Base-by-base conservation (phyloP, 2,329 filamentous ascomycete genomes). In the Aspergillus calidoustus region DNA sequence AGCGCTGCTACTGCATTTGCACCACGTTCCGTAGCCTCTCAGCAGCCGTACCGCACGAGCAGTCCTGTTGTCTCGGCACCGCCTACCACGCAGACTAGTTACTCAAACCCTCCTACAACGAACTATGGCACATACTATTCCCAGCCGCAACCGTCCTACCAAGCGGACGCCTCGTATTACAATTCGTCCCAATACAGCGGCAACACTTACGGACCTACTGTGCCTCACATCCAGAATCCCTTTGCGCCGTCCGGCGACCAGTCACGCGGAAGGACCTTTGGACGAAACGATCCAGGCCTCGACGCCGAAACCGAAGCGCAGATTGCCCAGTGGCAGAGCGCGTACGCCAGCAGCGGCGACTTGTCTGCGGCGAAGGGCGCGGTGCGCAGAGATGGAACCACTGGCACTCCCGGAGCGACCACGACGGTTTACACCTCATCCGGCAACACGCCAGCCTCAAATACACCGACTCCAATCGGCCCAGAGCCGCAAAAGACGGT, bases 301-400 rank as follows among this genome's bases (percentile, higher is more conserved):
- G 87, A 97, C 71, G 87, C 92, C 3, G 92, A 97, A 68, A 90
- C 92, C 81, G 92, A 95, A 61, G 92, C 92, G 31, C 92, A 96
- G 76, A 93, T 97, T 64, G 93, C 93, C 53, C 91, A 96, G 77
- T 97, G 94, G 92, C 93, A 96, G 78, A 94, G 90, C 77, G 92
- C 93, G 28, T 97, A 97, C 77, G 86, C 88, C 65, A 84, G 83
- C 54, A 89, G 90, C 6, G 25, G 4, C 54, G 81, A 83, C 11
- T 73, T 74, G 41, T 69, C 75, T 17, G 67, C 72, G 22, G 70
- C 76, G 11, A 73, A 72, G 56, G 71, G 66, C 55, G 76, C 73
- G 59, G 82, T 77, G 52, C 81, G 80, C 64, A 74, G 76, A 11
- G 75, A 80, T 1, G 80, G 81, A 4, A 75, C 72, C 41, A 71